Evolutionary conservation across 176 grass and related monocot genomes (phyloP), one percentile per base, ranked within the genome.

Genomic region (Oryza meyeriana): DNA sequence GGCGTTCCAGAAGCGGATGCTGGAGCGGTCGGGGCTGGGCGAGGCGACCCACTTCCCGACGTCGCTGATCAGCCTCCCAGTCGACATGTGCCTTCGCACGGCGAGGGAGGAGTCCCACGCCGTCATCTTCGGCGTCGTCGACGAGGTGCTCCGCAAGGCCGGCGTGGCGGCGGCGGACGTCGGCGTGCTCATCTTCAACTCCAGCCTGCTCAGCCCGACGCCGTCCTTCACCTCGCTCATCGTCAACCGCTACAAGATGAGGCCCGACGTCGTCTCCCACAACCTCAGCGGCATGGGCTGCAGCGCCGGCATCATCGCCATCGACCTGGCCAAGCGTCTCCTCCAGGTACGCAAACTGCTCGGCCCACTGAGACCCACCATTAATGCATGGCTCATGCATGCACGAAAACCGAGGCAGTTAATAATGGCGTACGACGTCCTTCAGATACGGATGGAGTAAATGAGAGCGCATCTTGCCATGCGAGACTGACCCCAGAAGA

Each of bases 281-380:
- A 99, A 92, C 86, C 87, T 99, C 27, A 94, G 90, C n/a, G 96
- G 96, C 22, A 99, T 99, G 96, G 96, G 96, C 0, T 99, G 96
- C 80, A 99, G 96, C 84, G 93, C 96, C 5, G 96, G 96, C 18
- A 75, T 99, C 74, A 99, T 99, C 66, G 75, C 96, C 64, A 89
- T 98, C 34, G 95, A 98, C 64, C 88, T 98, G 50, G 90, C 92
- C 66, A 94, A 93, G 81, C 85, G 83, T 9, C 85, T 98, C 68
- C 95, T 98, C 29, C 92, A 98, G 95, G 94, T 97, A 93, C 55
- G 5, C 4, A 12, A 45, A 7, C 36, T 33, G 32, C 32, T 33
- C 12, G 3, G 13, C 12, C 44, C 11, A 4, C 44, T 4, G 38
- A 10, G 12, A 6, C 13, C 44, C 48, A 1, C 48, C 48, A 52